phyloP scores from a whole-genome alignment of 164 flowering plant species.

The Pachysandra terminalis region DNA sequence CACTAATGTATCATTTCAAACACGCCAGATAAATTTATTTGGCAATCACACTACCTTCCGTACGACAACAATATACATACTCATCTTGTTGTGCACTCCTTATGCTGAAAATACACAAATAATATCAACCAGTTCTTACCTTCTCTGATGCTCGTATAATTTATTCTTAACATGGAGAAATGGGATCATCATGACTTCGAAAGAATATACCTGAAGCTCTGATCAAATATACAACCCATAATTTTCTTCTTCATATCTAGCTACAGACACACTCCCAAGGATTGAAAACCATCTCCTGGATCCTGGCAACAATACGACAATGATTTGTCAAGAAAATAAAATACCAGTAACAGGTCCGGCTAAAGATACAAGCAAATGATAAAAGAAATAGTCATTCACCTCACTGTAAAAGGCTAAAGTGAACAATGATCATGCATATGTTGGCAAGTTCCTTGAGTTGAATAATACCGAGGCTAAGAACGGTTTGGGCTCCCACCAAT shows the following conservation, averaged over 20 bases:
- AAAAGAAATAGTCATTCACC: background rate
- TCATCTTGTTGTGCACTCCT: conserved; percentile 8
- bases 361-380: background rate
- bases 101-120: background rate
- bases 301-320: no score
- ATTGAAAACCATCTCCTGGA: conserved; percentile 2
- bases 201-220: no score
- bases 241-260: background rate
- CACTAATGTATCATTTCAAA: no score
- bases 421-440: background rate
- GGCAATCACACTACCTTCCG: background rate
- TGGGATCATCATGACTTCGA: background rate
- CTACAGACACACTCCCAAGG: background rate
- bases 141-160: background rate
- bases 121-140: background rate
- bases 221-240: background rate
- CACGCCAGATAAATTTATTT: conserved; percentile 2
- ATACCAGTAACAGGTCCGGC: background rate
- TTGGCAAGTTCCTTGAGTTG: background rate
- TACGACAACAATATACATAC: conserved; percentile 8
- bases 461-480: conserved; percentile 5
- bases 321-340: no score
- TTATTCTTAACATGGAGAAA: conserved; percentile 3
- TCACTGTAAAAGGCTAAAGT: background rate
- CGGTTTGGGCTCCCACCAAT: background rate